phyloP scores from a whole-genome alignment of 2,329 filamentous ascomycete genomes.

The Claviceps lovelessii region DNA sequence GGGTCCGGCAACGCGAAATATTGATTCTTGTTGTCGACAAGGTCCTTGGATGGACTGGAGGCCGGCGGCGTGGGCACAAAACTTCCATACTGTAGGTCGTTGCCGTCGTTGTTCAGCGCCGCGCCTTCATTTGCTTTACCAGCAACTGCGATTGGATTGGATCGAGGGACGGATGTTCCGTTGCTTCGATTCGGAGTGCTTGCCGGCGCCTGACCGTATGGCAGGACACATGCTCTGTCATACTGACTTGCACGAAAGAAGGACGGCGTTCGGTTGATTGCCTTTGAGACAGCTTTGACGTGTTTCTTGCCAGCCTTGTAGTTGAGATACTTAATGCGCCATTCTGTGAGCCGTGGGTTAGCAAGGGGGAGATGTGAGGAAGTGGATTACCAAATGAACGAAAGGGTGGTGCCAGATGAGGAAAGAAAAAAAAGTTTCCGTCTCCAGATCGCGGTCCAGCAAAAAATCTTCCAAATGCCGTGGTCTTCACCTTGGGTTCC shows the following conservation, averaged over 20 bases:
- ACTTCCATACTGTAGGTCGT: constrained; percentile 37
- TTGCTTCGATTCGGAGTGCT: not conserved
- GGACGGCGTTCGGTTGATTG: constrained; percentile 34
- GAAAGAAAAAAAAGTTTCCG: not conserved
- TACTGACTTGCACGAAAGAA: constrained; percentile 14
- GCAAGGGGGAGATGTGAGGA: not conserved
- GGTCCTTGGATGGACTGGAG: constrained; percentile 11
- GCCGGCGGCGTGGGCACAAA: constrained; percentile 30
- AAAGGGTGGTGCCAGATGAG: no score
- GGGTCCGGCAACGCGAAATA: constrained; percentile 41
- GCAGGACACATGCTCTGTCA: constrained; percentile 1
- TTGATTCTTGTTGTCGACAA: constrained; percentile 10
- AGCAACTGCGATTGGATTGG: constrained; percentile 1
- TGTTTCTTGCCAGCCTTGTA: constrained; percentile 95
- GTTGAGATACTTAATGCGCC: constrained; percentile 84
- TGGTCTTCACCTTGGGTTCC: no score
- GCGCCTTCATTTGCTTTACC: constrained; percentile 1
- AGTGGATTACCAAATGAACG: not conserved
- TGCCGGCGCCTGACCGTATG: not conserved
- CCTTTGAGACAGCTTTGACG: constrained; percentile 66
- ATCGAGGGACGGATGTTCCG: not conserved
- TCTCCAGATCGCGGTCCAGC: no score
- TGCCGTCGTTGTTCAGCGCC: constrained; percentile 16
- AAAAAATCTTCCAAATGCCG: no score
- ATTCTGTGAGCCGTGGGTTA: constrained; percentile 40